A percentile compares a stretch with the other conserved stretches of the same genome.
Conservation (phyloP, 305 asterid genomes). For the Rubia tinctorum region DNA sequence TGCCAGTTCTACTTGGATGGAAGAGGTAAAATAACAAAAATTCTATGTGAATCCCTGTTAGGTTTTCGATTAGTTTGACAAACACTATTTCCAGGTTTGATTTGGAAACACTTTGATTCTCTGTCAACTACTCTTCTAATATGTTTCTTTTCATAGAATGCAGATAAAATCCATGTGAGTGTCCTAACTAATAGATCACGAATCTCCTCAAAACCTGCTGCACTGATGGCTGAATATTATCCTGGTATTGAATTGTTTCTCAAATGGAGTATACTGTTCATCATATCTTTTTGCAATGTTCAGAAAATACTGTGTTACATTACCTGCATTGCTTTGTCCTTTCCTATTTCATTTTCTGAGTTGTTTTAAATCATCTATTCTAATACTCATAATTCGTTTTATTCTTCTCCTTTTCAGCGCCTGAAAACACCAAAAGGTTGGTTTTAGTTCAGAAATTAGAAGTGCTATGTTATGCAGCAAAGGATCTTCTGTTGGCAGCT, state of each 20-base stretch:
- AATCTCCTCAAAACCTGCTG: conserved; percentile 52
- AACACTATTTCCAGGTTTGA: background rate
- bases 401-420: conserved; percentile 41
- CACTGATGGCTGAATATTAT: conserved; percentile 76
- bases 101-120: conserved; percentile 3
- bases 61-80: background rate
- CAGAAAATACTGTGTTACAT: background rate
- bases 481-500: conserved; percentile 50
- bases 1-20: conserved; percentile 45
- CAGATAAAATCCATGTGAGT: conserved; percentile 71
- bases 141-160: conserved; percentile 46
- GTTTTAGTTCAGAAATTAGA: conserved; percentile 69
- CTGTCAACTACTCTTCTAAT: conserved; percentile 26
- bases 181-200: conserved; percentile 71
- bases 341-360: background rate
- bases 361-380: conserved; percentile 14
- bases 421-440: conserved; percentile 60
- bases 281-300: background rate
- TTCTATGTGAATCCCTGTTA: background rate
- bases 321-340: conserved; percentile 5
- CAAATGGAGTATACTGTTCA: conserved; percentile 3
- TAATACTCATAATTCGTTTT: conserved; percentile 16
- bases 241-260: conserved; percentile 51
- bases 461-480: conserved; percentile 69
- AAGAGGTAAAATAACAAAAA: conserved; percentile 50